A percentile compares a stretch with the other conserved stretches of the same genome.
phyloP scores from a whole-genome alignment of 768 basidiomycete genomes.

The Pluteus cervinus region DNA sequence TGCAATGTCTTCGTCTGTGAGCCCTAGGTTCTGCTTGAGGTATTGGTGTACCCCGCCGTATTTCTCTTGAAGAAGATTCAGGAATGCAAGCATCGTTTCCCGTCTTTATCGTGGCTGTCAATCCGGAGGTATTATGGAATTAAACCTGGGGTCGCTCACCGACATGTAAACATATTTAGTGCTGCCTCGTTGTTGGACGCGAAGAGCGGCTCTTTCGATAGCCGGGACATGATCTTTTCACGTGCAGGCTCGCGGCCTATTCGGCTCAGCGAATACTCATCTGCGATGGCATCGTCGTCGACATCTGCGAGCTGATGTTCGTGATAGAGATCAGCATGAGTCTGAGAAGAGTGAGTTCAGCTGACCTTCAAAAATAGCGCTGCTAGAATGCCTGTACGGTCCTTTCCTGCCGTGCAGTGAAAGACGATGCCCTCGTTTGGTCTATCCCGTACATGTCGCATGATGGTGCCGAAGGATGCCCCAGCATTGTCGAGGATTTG shows the following conservation, averaged over 20 bases:
- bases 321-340: conserved; percentile 2
- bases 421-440: conserved; percentile 63
- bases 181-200: conserved; percentile 69
- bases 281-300: conserved; percentile 53
- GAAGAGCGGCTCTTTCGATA: conserved; percentile 68
- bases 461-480: conserved; percentile 58
- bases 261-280: conserved; percentile 73
- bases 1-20: conserved; percentile 58
- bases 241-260: conserved; percentile 78
- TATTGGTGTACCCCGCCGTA: conserved; percentile 71
- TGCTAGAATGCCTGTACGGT: conserved; percentile 72
- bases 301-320: conserved; percentile 65
- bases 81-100: conserved; percentile 73
- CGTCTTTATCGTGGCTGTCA: conserved; percentile 32
- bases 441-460: conserved; percentile 68
- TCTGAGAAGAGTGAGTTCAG: not conserved
- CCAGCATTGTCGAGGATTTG: conserved; percentile 77
- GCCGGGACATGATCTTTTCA: conserved; percentile 60
- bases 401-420: conserved; percentile 85
- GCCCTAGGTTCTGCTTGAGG: conserved; percentile 43
- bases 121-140: not conserved
- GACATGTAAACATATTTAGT: conserved; percentile 78
- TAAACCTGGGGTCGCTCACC: conserved; percentile 33
- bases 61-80: conserved; percentile 50
- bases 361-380: conserved; percentile 65